Conservation (phyloP, 1,284 basidiomycete species). For the Marasmius fiardii region DNA sequence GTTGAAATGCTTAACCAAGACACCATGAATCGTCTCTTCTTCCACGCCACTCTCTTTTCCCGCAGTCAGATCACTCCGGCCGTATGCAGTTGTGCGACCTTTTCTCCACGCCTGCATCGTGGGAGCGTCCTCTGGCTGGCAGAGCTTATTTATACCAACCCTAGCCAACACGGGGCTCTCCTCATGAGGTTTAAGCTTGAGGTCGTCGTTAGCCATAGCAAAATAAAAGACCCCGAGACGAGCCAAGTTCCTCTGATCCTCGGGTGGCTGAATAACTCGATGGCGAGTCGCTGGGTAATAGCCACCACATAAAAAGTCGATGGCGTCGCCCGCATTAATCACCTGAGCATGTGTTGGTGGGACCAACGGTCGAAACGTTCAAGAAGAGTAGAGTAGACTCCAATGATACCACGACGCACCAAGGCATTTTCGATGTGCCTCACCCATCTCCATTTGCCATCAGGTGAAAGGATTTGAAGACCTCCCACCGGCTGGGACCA, state of each 20-base stretch:
- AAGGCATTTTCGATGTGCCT: slow-evolving; percentile 45
- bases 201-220: slow-evolving; percentile 14
- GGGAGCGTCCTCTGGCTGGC: slow-evolving; percentile 6
- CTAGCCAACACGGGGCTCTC: background rate
- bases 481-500: slow-evolving; percentile 47
- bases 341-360: slow-evolving; percentile 3
- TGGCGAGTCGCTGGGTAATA: slow-evolving; percentile 12
- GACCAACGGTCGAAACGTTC: background rate
- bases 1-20: slow-evolving; percentile 9
- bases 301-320: slow-evolving; percentile 11
- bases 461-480: slow-evolving; percentile 39
- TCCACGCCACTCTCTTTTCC: slow-evolving; percentile 10
- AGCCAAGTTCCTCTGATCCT: slow-evolving; percentile 8
- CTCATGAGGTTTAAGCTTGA: slow-evolving; percentile 6
- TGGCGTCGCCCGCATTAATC: slow-evolving; percentile 12
- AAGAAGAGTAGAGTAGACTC: too few relatives aligned
- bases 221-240: slow-evolving; percentile 14
- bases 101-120: slow-evolving; percentile 13
- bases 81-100: slow-evolving; percentile 10
- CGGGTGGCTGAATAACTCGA: slow-evolving; percentile 12
- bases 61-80: slow-evolving; percentile 5
- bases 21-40: slow-evolving; percentile 11
- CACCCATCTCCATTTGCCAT: slow-evolving; percentile 42
- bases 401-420: slow-evolving; percentile 23
- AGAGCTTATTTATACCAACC: background rate